Evolutionary conservation across 139 green algal species (phyloP).

Genomic region (Dunaliella sp.): DNA sequence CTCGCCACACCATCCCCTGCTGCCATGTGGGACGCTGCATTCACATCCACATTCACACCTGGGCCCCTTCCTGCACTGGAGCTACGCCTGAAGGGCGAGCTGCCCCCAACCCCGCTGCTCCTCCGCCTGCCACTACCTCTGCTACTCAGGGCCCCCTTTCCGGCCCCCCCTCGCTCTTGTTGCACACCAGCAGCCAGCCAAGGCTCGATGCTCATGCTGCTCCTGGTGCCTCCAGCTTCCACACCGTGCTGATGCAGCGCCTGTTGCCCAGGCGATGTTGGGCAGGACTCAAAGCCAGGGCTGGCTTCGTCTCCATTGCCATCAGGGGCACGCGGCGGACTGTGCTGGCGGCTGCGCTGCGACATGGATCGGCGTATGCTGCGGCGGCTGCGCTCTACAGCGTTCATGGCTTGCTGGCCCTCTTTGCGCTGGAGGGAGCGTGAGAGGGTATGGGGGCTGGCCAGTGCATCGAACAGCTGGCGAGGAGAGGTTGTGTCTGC

Average conservation of each 20-base stretch:
- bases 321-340: too few species aligned
- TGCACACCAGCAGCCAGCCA: neutral
- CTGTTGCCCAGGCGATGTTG: neutral
- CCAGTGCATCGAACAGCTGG: neutral
- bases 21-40: too few species aligned
- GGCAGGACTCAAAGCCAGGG: neutral
- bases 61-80: too few species aligned
- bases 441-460: neutral
- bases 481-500: neutral
- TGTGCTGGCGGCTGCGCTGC: too few species aligned
- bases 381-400: neutral
- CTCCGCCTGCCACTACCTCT: neutral
- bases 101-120: neutral
- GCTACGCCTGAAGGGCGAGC: neutral
- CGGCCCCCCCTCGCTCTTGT: too few species aligned
- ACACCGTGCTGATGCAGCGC: neutral
- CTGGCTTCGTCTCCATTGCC: too few species aligned
- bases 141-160: too few species aligned
- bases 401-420: neutral
- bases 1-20: too few species aligned
- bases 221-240: too few species aligned
- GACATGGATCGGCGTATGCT: too few species aligned
- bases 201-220: neutral
- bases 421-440: neutral
- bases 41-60: too few species aligned